Conservation (phyloP, 129 eudicot species). For the Ambrosia artemisiifolia region DNA sequence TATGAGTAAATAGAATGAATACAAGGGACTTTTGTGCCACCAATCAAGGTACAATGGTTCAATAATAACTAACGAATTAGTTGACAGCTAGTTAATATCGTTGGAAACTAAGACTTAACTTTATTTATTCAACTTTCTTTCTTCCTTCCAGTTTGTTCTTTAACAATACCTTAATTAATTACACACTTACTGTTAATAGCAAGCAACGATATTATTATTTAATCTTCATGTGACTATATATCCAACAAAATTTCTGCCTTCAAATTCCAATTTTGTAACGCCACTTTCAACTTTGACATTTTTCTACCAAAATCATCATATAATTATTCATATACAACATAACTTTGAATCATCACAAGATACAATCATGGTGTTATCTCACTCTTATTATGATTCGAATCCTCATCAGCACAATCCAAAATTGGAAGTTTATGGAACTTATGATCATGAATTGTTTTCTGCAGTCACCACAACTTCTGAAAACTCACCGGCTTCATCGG, state of each 20-base stretch:
- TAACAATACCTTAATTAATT: too few species aligned
- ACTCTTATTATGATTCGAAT: constrained; percentile 18
- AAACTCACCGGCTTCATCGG: constrained; percentile 32
- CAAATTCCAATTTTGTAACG: constrained; percentile 26
- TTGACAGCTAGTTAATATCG: too few species aligned
- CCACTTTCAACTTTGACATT: constrained; percentile 33
- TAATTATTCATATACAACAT: background rate
- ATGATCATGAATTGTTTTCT: constrained; percentile 28
- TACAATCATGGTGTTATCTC: constrained; percentile 36
- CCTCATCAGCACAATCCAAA: constrained; percentile 29
- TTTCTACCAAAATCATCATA: constrained; percentile 23
- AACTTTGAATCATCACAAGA: constrained; percentile 26
- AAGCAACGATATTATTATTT: too few species aligned
- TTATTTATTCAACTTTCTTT: too few species aligned
- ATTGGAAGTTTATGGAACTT: background rate
- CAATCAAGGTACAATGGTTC: too few species aligned
- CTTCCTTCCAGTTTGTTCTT: too few species aligned
- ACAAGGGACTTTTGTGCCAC: too few species aligned
- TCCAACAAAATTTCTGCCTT: constrained; percentile 6
- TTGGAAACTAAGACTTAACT: too few species aligned
- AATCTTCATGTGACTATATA: too few species aligned
- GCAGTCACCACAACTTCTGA: constrained; percentile 30
- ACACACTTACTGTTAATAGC: too few species aligned
- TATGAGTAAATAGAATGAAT: too few species aligned
- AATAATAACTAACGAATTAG: background rate